Evolutionary conservation across 2,329 filamentous ascomycete species (phyloP).

Genomic region (Aspergillus hiratsukae): DNA sequence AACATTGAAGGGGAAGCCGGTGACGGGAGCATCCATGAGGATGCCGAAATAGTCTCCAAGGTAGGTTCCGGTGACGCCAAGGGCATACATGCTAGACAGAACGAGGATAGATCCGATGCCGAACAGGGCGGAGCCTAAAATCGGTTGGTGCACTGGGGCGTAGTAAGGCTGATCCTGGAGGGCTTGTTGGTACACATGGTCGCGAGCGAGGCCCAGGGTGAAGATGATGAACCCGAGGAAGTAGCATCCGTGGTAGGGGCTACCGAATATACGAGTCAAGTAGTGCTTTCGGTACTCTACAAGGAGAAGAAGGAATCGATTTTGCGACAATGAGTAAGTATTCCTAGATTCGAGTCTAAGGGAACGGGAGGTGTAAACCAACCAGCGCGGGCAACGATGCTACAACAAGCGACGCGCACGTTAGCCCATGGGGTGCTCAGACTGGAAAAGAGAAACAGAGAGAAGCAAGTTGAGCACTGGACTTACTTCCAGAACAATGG

Average conservation of each 20-base stretch:
- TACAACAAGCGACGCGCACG: constrained; percentile 33
- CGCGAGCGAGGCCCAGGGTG: constrained; percentile 81
- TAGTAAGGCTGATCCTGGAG: constrained; percentile 72
- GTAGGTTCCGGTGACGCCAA: constrained; percentile 93
- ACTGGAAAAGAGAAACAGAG: not conserved
- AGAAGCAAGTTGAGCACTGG: not conserved
- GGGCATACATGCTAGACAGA: constrained; percentile 79
- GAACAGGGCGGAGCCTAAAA: constrained; percentile 67
- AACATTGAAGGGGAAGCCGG: constrained; percentile 92
- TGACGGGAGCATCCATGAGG: constrained; percentile 91
- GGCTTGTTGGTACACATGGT: constrained; percentile 80
- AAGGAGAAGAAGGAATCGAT: constrained; percentile 10
- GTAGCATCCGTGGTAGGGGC: constrained; percentile 78
- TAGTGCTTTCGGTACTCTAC: constrained; percentile 87
- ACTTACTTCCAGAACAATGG: not conserved
- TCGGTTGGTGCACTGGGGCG: constrained; percentile 62
- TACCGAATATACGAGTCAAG: constrained; percentile 82
- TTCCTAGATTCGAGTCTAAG: constrained; percentile 4
- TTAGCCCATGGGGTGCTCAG: constrained; percentile 11
- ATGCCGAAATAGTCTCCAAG: constrained; percentile 98
- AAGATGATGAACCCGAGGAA: constrained; percentile 85
- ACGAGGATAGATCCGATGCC: constrained; percentile 77
- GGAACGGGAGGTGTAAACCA: constrained; percentile 20
- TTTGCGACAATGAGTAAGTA: not conserved
- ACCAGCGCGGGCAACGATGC: constrained; percentile 81